Base-by-base conservation (phyloP, 345 rosid genomes). In the Linum trigynum region DNA sequence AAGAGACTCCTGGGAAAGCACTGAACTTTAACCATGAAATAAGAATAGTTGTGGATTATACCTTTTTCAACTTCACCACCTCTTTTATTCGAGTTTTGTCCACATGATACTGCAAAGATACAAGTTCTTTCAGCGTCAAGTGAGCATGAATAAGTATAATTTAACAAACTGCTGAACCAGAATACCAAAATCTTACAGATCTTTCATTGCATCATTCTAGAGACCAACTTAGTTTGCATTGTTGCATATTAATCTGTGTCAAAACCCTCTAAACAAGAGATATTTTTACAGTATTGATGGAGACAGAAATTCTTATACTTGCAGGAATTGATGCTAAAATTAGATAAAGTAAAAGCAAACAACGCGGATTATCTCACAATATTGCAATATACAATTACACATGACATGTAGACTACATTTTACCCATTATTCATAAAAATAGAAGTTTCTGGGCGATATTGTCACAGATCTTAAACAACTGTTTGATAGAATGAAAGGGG, bases 1-100 rank as follows among this genome's bases (percentile, higher is more conserved):
- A 51, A 75, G 56, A 77, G 73, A 73, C 63, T 56, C 48, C 72
- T 51, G 50, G 39, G 38, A 63, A 77, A 65, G 14, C 53, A 48
- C 53, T 48, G 9, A 15, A 69, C 60, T 32, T n/a, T 50, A 67
- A 17, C 61, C 6, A 39, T 15, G 11, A 66, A 48, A 55, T 55
- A 64, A 42, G 15, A 38, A 37, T 36, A 55, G 9, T 39, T 57
- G 6, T 15, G 55, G 15, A 38, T 63, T 40, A 48, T 75, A 90
- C 99, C 92, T 84, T 90, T 76, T 79, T 83, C 69, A 85, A 69
- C 76, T 86, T 92, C 76, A 85, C 76, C 68, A 80, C 74, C 76
- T 86, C 92, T 72, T 90, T 87, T 76, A 94, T 75, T 66, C 86
- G 82, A 69, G 75, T 69, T 75, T 85, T 94, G 77, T 88, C 89